These are phyloP conservation scores for Solanum tacnaense DNA, from an alignment of 257 asterid species.

Conservation along the genomic window DNA sequence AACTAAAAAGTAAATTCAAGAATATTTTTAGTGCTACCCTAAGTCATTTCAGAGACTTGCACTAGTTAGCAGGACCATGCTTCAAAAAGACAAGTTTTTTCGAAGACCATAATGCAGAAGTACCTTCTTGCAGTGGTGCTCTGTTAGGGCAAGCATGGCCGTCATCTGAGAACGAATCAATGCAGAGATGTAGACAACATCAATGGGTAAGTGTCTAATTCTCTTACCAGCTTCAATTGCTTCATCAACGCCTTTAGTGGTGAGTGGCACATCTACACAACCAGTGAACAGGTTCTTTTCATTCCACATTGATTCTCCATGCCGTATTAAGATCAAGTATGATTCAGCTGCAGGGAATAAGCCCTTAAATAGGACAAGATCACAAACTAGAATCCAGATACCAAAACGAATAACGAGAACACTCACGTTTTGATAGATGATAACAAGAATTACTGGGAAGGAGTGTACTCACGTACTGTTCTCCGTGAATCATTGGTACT, in stretches of 20 bases:
- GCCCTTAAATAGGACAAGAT: background rate
- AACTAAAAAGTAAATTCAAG: background rate
- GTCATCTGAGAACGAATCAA: conserved; percentile 93
- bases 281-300: conserved; percentile 92
- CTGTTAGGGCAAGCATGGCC: conserved; percentile 83
- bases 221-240: conserved; percentile 93
- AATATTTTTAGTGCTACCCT: background rate
- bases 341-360: conserved; percentile 44
- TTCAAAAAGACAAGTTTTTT: background rate
- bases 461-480: conserved; percentile 35
- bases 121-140: conserved; percentile 81
- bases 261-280: conserved; percentile 89
- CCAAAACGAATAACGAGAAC: background rate
- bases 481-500: conserved; percentile 6
- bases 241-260: conserved; percentile 70
- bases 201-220: conserved; percentile 66
- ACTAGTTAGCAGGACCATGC: background rate
- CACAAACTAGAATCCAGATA: background rate
- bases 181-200: conserved; percentile 69
- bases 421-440: background rate
- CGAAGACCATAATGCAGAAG: background rate
- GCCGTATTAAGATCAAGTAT: conserved; percentile 63
- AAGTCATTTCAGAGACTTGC: background rate
- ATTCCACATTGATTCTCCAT: conserved; percentile 97
- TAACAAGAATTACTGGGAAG: background rate